Percentiles rank a stretch among this genome's conserved stretches.
phyloP scores from a whole-genome alignment of 345 rosid genomes.

The Trapa incisa region DNA sequence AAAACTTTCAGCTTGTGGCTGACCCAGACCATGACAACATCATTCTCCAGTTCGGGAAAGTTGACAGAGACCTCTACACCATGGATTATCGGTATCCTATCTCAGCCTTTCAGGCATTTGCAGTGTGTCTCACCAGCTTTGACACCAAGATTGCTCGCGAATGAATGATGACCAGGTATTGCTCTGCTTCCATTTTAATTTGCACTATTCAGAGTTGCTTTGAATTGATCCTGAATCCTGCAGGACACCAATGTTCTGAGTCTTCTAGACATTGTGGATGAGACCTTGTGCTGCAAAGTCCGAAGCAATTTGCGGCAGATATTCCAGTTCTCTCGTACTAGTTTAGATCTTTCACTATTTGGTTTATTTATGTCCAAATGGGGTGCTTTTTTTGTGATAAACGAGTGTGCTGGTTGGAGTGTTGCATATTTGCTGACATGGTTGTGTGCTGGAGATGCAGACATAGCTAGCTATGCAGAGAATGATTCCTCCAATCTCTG shows the following conservation, averaged over 20 bases:
- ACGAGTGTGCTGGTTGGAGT: not conserved
- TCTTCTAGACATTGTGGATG: not conserved
- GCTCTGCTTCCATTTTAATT: not conserved
- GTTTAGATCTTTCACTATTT: not conserved
- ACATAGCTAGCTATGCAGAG: not conserved
- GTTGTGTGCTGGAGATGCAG: not conserved
- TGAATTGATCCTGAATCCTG: not conserved
- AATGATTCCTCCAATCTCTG: not conserved
- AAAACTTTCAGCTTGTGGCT: conserved; percentile 77
- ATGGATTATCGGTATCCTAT: conserved; percentile 93
- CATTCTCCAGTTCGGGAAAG: conserved; percentile 83
- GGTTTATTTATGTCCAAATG: not conserved
- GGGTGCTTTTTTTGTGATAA: not conserved
- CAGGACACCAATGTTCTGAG: not conserved
- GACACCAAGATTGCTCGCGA: conserved; percentile 90
- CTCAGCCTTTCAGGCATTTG: conserved; percentile 87
- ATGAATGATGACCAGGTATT: conserved; percentile 34
- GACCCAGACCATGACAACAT: conserved; percentile 66
- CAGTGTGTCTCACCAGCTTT: conserved; percentile 91
- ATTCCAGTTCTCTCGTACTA: not conserved
- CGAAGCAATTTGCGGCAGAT: not conserved
- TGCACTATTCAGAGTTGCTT: not conserved
- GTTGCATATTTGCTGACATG: not conserved
- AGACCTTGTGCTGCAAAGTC: not conserved
- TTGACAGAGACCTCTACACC: conserved; percentile 82